Conservation (phyloP, 2,329 filamentous ascomycete species). For the Lecanicillium sp. region DNA sequence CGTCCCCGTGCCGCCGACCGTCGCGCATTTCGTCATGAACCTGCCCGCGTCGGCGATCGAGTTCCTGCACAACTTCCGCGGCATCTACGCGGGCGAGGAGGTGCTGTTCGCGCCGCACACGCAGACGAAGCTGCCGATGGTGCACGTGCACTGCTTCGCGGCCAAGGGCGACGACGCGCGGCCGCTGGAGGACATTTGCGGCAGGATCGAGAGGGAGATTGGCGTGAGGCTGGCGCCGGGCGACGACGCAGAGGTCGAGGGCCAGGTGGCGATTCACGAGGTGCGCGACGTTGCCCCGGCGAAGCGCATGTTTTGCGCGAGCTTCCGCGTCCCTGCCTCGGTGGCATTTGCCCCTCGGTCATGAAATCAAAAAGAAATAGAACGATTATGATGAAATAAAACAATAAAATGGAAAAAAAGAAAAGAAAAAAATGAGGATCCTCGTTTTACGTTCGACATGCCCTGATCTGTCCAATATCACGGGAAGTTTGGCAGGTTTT, state of each 20-base stretch:
- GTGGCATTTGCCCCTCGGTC: constrained; percentile 64
- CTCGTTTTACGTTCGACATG: too few species aligned
- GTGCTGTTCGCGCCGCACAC: constrained; percentile 57
- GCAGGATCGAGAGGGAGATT: constrained; percentile 35
- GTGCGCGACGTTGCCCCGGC: constrained; percentile 86
- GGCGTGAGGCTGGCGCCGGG: constrained; percentile 36
- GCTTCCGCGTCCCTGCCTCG: constrained; percentile 74
- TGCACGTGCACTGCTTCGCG: constrained; percentile 94
- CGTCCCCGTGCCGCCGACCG: constrained; percentile 61
- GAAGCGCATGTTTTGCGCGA: constrained; percentile 96
- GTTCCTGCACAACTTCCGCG: constrained; percentile 63
- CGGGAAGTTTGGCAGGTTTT: not conserved
- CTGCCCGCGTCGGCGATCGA: constrained; percentile 83
- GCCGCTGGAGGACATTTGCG: constrained; percentile 45
- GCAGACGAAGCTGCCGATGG: constrained; percentile 60
- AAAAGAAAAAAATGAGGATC: too few species aligned
- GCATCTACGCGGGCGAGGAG: constrained; percentile 71
- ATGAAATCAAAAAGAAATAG: too few species aligned
- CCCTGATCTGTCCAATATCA: not conserved
- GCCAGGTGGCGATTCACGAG: constrained; percentile 53
- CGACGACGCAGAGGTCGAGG: constrained; percentile 39
- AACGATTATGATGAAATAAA: not conserved
- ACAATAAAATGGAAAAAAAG: not conserved
- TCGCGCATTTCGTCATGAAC: constrained; percentile 98
- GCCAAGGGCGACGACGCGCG: constrained; percentile 72